Evolutionary conservation across 805 yeast species (phyloP), one percentile per base, ranked within the genome.

Genomic region (Candida adriatica): DNA sequence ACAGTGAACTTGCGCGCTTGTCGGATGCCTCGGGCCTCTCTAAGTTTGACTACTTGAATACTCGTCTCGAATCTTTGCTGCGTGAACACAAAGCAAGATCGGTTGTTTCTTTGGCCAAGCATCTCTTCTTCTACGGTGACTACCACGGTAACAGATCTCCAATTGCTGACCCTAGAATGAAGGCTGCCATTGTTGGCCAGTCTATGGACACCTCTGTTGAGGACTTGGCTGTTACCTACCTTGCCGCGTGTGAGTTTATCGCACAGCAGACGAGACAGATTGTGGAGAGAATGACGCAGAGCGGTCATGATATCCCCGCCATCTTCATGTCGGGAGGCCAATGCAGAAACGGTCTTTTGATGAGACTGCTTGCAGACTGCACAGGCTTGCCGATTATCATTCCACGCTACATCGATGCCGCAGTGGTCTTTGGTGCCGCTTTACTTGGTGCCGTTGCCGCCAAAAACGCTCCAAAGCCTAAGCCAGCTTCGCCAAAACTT

Each of bases 251-350:
- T 58, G 98, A 92, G 62, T 92, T 92, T 49, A 88, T 92, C 56
- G 96, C 95, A 30, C 95, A 87, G 55, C 98, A 92, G 63, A 90
- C 97, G 1, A 75, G 96, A 49, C 98, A 92, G 49, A 92, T 92
- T 51, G 79, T 90, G 21, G 92, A 84, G 45, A 76, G 78, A 40
- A 81, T 92, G 86, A 78, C 75, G 45, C 59, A 65, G 34, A 65
- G 82, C 3, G 98, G 98, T 2, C 95, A 90, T 61, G 43, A 64
- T 8, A 72, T 92, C 41, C 64, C 70, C 13, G 70, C 85, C 15
- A 76, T 92, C 39, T 92, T 79, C 61, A 78, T 92, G 78, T 78
- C 90, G 39, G 98, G 98, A 35, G 97, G 98, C 20, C 98, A 92
- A 58, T 88, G 96, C 58, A 75, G 96, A 52, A 92, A 92, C 58